Conservation (phyloP, 192 early-diverging fungal species). For the Lunasporangiospora selenospora region DNA sequence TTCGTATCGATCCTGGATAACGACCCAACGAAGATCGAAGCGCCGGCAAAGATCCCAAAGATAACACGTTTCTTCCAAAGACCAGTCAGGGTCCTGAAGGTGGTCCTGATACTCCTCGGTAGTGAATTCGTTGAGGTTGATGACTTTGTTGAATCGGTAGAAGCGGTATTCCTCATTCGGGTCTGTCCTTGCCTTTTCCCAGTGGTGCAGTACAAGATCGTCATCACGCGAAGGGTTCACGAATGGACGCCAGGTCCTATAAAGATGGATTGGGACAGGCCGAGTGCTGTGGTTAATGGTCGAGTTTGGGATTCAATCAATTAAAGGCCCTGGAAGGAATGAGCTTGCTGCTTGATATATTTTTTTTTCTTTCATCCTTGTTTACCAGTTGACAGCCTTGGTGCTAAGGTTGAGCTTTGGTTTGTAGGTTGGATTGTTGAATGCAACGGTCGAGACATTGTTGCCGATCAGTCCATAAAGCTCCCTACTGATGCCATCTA, state of each 20-base stretch:
- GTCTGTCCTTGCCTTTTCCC: conserved; percentile 79
- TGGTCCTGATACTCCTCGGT: conserved; percentile 87
- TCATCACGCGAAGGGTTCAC: conserved; percentile 81
- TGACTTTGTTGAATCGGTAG: conserved; percentile 76
- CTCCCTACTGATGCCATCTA: conserved; percentile 66
- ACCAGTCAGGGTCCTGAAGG: conserved; percentile 80
- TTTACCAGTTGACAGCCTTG: conserved; percentile 70
- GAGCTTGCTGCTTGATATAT: not conserved
- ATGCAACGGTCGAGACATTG: conserved; percentile 65
- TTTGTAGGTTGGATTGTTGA: conserved; percentile 66
- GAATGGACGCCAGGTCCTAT: conserved; percentile 72
- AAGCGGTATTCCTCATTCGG: conserved; percentile 70
- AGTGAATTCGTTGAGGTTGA: conserved; percentile 74
- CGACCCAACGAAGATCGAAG: conserved; percentile 85
- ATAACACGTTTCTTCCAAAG: conserved; percentile 85
- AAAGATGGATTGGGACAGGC: not conserved
- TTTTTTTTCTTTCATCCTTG: not conserved
- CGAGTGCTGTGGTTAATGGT: no score
- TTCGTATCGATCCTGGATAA: conserved; percentile 87
- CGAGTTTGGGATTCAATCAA: no score
- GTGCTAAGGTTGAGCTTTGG: conserved; percentile 76
- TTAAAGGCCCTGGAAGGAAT: no score
- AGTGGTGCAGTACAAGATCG: conserved; percentile 76
- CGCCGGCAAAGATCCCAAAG: conserved; percentile 73
- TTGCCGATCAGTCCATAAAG: conserved; percentile 73